phyloP scores from a whole-genome alignment of 805 yeast genomes.

The Tetrapisispora iriomotensis region DNA sequence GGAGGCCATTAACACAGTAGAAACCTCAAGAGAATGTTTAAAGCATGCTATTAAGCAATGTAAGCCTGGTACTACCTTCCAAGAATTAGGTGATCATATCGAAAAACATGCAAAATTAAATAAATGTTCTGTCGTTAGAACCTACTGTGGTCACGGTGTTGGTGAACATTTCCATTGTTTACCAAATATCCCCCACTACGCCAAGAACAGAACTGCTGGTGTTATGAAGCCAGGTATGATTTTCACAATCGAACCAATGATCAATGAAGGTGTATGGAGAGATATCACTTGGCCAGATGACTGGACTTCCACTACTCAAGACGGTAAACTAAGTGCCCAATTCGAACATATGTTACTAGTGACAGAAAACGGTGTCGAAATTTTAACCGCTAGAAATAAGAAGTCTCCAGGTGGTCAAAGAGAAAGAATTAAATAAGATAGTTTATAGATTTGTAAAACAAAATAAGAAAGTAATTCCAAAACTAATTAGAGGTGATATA shows the following conservation, averaged over 20 bases:
- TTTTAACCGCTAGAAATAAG: conserved; percentile 71
- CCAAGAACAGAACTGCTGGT: conserved; percentile 86
- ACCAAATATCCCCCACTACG: conserved; percentile 91
- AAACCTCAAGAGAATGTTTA: conserved; percentile 79
- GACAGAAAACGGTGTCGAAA: conserved; percentile 89
- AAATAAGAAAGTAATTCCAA: background rate
- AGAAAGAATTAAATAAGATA: conserved; percentile 36
- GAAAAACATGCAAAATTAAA: conserved; percentile 76
- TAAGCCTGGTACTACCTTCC: conserved; percentile 85
- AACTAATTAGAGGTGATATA: too few species aligned
- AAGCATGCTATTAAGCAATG: conserved; percentile 75
- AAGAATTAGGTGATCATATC: conserved; percentile 78
- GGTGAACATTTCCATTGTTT: conserved; percentile 81
- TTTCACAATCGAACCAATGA: conserved; percentile 97
- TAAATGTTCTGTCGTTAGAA: conserved; percentile 76
- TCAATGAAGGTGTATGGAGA: conserved; percentile 70
- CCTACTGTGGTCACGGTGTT: conserved; percentile 92
- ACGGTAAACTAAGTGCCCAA: conserved; percentile 86
- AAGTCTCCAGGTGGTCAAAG: conserved; percentile 85
- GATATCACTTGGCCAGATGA: conserved; percentile 94
- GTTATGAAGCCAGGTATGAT: conserved; percentile 93
- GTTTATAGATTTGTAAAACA: background rate
- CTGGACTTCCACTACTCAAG: conserved; percentile 91
- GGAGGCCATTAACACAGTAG: conserved; percentile 82
- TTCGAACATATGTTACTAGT: conserved; percentile 89